Evolutionary conservation across 108 stramenopile species (phyloP), one percentile per base, ranked within the genome.

Genomic region (Cyclotella choctawhatcheeana): DNA sequence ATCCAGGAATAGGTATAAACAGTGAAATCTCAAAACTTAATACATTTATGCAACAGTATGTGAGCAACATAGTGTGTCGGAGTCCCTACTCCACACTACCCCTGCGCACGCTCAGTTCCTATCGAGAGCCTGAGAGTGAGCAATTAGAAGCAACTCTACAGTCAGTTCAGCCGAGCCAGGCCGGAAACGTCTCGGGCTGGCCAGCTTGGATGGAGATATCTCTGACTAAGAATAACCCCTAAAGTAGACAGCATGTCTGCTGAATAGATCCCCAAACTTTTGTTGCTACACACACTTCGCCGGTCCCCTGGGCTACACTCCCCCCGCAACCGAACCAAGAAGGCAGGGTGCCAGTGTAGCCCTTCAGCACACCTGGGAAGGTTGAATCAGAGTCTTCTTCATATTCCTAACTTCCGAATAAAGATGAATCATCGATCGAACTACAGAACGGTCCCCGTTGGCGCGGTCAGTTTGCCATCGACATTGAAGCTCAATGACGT

Each of bases 271-370:
- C 48, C 48, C n/a, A n/a, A 50, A 50, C 4, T 4, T n/a, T 50
- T 50, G 48, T 50, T 50, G 48, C 48, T 50, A 50, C 48, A 50
- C 48, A 50, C 48, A 50, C 48, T 50, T 50, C 37, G 48, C 48
- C 48, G 48, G 17, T 50, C 48, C 48, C 48, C 48, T 50, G 48
- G 48, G 48, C 48, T 50, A 50, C 14, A 50, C 48, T 50, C 48
- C 48, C 48, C 17, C 48, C 17, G 48, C 17, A 50, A 50, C 48
- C 48, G 48, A 50, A 50, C 48, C 48, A 50, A 50, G 48, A 50
- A 20, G 7, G 17, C 48, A 20, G 48, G 17, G 48, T 50, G 7
- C 14, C 17, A 17, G 48, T 50, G 4, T 40, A 50, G 48, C 48
- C 48, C 48, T 50, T 50, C 48, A 50, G 48, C 48, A 50, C 48